Evolutionary conservation across 2,329 filamentous ascomycete genomes (phyloP).

Genomic region (Penicillium sp.): DNA sequence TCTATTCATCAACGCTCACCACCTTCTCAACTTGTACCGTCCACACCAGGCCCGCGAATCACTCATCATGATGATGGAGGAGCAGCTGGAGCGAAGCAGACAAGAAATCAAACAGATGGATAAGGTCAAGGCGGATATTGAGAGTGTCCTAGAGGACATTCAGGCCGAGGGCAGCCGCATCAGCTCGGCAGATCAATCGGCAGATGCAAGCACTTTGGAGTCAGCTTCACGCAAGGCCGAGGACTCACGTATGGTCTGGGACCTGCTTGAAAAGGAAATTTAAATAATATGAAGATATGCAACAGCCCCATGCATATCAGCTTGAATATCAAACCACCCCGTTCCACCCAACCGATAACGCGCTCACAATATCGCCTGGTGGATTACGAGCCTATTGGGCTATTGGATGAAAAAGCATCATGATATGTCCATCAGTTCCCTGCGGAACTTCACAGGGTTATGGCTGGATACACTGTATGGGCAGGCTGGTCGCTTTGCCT

Average conservation of each 20-base stretch:
- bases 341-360: background rate
- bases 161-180: slow-evolving; percentile 31
- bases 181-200: slow-evolving; percentile 7
- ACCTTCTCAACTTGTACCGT: slow-evolving; percentile 89
- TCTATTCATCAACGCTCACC: slow-evolving; percentile 87
- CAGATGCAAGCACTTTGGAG: slow-evolving; percentile 6
- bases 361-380: background rate
- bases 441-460: background rate
- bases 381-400: background rate
- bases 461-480: background rate
- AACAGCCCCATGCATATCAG: background rate
- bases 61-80: slow-evolving; percentile 83
- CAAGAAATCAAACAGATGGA: slow-evolving; percentile 78
- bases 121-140: slow-evolving; percentile 69
- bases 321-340: too few relatives aligned
- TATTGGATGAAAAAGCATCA: background rate
- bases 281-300: slow-evolving; percentile 11
- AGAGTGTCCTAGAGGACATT: slow-evolving; percentile 38
- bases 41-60: slow-evolving; percentile 91
- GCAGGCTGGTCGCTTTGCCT: background rate
- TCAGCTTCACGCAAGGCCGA: slow-evolving; percentile 19
- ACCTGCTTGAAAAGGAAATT: slow-evolving; percentile 37
- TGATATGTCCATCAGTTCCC: background rate
- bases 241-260: slow-evolving; percentile 40
- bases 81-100: slow-evolving; percentile 70